Percentiles rank a stretch among this genome's conserved stretches.
Evolutionary conservation across 495 filamentous ascomycete genomes (phyloP).

Genomic region (Bacidia rubella): DNA sequence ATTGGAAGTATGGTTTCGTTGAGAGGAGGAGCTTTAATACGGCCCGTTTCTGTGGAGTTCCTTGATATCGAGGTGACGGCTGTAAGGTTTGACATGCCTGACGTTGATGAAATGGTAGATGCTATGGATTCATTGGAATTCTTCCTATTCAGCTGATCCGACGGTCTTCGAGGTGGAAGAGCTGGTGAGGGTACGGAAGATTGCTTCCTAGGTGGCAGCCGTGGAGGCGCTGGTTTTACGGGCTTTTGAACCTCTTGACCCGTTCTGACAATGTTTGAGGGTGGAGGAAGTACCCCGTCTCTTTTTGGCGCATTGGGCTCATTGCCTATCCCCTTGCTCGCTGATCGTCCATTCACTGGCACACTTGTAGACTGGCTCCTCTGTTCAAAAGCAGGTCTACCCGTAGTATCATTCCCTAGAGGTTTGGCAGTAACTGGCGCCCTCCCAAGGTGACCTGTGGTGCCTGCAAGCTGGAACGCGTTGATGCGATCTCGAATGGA

Average conservation of each 20-base stretch:
- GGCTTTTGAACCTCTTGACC: slow-evolving; percentile 18
- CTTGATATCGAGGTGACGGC: slow-evolving; percentile 24
- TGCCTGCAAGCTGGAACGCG: slow-evolving; percentile 38
- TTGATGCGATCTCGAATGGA: slow-evolving; percentile 49
- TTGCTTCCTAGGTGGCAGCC: slow-evolving; percentile 29
- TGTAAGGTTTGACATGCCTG: slow-evolving; percentile 26
- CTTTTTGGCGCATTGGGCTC: slow-evolving; percentile 25
- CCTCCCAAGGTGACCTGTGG: slow-evolving; percentile 30
- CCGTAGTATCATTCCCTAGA: slow-evolving; percentile 20
- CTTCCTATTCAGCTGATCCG: slow-evolving; percentile 29
- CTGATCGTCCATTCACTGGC: slow-evolving; percentile 27
- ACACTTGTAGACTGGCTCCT: slow-evolving; percentile 35
- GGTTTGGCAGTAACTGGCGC: slow-evolving; percentile 23
- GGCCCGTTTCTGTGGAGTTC: slow-evolving; percentile 27
- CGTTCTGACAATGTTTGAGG: slow-evolving; percentile 19
- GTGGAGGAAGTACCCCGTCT: slow-evolving; percentile 21
- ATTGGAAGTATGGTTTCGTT: slow-evolving; percentile 30
- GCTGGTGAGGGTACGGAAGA: slow-evolving; percentile 30
- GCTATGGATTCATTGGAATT: slow-evolving; percentile 21
- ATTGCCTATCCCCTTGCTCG: slow-evolving; percentile 30
- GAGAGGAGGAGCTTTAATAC: slow-evolving; percentile 30
- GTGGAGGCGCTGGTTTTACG: slow-evolving; percentile 34
- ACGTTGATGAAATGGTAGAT: slow-evolving; percentile 23
- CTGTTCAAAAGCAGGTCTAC: slow-evolving; percentile 20
- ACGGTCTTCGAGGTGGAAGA: slow-evolving; percentile 28